Base-by-base conservation (phyloP, 2,329 filamentous ascomycete genomes). In the Pseudogymnoascus sp. region DNA sequence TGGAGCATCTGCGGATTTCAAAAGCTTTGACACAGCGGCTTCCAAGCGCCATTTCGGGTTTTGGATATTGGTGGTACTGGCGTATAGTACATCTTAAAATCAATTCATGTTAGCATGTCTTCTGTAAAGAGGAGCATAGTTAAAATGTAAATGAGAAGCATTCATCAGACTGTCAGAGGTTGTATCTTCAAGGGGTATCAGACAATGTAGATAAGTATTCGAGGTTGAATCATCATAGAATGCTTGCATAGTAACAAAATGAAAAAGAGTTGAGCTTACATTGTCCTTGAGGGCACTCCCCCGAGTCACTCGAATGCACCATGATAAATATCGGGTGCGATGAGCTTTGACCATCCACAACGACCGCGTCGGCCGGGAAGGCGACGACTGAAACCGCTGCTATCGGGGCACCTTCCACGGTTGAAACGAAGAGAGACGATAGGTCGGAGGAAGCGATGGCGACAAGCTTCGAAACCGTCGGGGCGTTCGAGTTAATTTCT, bases 171-270 rank as follows among this genome's bases (percentile, higher is more conserved):
- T 91, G 87, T 93, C 87, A 93, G 89, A 92, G 85, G 84, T 83
- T 60, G 38, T 60, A 60, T 94, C 92, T 86, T 95, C 92, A 96
- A 88, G 83, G 82, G 76, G 79, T 78, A 89, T 96, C 93, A 92
- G 93, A 90, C 92, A 97, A 97, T 97, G 93, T 97, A 97, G 93
- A 97, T 97, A 97, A 97, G 92, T 92, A 91, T 94, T 95, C 83
- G 77, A 80, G 77, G 76, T 78, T 83, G 77, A 77, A 82, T 96
- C 92, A 97, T 97, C 93, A 92, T 89, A 73, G 81, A 82, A 81
- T 74, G 71, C 69, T 60, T 62, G 62, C 59, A 12, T 6, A 14
- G 44, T 63, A 67, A 66, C 56, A 60, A 65, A 33, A 37, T 25
- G 47, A 40, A 40, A 67, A 65, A 64, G 44, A 66, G 28, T 23